Conservation (phyloP, 768 basidiomycete genomes). For the Termitomyces sp. region DNA sequence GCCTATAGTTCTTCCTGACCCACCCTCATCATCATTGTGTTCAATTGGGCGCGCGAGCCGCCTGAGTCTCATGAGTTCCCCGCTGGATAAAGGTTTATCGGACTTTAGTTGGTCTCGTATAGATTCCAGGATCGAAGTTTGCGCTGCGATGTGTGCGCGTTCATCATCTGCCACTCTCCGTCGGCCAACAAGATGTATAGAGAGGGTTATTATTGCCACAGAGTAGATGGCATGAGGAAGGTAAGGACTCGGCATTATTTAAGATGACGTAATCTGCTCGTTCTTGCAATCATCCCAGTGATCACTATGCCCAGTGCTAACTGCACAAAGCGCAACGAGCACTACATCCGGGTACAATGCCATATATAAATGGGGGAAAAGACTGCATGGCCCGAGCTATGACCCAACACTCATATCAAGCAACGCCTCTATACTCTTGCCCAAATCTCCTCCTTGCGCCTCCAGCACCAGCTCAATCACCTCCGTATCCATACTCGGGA, state of each 20-base stretch:
- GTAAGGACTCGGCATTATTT: slow-evolving; percentile 29
- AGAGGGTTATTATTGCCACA: slow-evolving; percentile 58
- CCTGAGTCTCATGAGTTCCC: slow-evolving; percentile 50
- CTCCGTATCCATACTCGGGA: slow-evolving; percentile 77
- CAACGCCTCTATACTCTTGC: slow-evolving; percentile 82
- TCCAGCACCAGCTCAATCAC: slow-evolving; percentile 88
- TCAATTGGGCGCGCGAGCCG: slow-evolving; percentile 39
- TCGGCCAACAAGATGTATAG: slow-evolving; percentile 59
- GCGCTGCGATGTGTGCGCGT: slow-evolving; percentile 48
- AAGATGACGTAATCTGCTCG: slow-evolving; percentile 14
- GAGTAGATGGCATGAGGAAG: slow-evolving; percentile 63
- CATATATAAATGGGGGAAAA: not conserved
- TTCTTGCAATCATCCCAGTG: slow-evolving; percentile 1
- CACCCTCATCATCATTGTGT: not conserved
- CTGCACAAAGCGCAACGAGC: not conserved
- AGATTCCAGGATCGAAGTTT: slow-evolving; percentile 57
- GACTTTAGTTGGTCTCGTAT: slow-evolving; percentile 48
- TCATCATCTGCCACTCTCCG: slow-evolving; percentile 47
- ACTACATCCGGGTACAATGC: no score
- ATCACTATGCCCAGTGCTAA: no score
- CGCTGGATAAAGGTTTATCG: slow-evolving; percentile 36
- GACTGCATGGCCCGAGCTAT: slow-evolving; percentile 10
- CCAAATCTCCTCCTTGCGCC: slow-evolving; percentile 83
- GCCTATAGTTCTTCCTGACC: slow-evolving; percentile 22
- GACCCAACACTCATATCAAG: slow-evolving; percentile 63